Base-by-base conservation (phyloP, 2,329 filamentous ascomycete species). In the Aspergillus quadricinctus region DNA sequence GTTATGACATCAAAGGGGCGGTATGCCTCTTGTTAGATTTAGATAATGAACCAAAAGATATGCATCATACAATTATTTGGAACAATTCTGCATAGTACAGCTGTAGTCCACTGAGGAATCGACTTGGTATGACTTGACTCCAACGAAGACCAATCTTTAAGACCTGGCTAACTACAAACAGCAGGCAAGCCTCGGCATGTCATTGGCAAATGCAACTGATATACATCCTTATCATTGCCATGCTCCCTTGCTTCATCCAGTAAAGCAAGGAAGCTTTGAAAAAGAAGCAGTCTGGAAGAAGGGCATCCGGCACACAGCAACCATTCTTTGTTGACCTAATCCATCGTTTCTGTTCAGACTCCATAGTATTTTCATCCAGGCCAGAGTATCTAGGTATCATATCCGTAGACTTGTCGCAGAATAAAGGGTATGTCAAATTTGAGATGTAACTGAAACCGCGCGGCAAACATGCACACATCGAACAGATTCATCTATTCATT, bases 401-500 rank as follows among this genome's bases (percentile, higher is more conserved):
- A 35, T 35, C 29, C 4, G 29, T 14, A 35, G 31, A 5, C 1
- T 35, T 17, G 31, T 35, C 14, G 14, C 14, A 7, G 31, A 35
- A 35, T 6, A 35, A 7, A 35, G 14, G 31, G 14, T 35, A 35
- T 3, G 31, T 35, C 11, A 35, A 35, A 6, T 35, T 9, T 43
- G 19, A 21, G 19, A 21, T 43, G 11, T 43, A n/a, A n/a, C n/a
- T 19, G 9, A 9, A 43, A 43, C 1, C 43, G n/a, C 21, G 43
- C 43, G 2, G 21, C 43, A 21, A 14, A 23, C 6, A 27, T 23
- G 11, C 43, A 7, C 21, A 27, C 27, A 46, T 7, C 1, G 14
- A 25, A 14, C 21, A 3, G 8, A 10, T 11, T 2, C 19, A 10
- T 11, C 45, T 29, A 55, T 40, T 63, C 57, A 40, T 53, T 57